Base-by-base conservation (phyloP, 139 green algal species). In the Chlorella sp. region DNA sequence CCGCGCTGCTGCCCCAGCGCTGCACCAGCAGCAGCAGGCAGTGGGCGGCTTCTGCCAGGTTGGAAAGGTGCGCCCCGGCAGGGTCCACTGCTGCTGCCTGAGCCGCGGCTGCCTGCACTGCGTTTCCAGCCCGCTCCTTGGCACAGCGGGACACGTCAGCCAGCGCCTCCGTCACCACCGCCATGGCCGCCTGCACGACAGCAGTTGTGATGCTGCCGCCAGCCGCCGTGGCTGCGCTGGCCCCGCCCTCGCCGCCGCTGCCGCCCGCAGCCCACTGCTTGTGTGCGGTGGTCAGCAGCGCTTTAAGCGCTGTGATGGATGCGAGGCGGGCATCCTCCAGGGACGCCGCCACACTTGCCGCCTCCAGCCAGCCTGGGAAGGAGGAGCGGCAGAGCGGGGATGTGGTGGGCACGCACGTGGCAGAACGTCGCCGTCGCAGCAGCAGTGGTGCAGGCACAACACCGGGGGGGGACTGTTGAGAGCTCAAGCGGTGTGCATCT, bases 271-370 rank as follows among this genome's bases (percentile, higher is more conserved):
- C 40, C 74, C 70, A 76, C 14, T 48, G 81, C 46, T 58, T 58
- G 75, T 88, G 41, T 2, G 40, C 65, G 7, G 34, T 79, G 13
- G 85, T 62, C 34, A 86, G 51, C 64, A 86, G 81, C 64, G 79
- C 67, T 76, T 82, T 84, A 32, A 86, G 56, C 30, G 79, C 79
- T 67, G 77, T 75, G 54, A 40, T n/a, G 14, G 87, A 83, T 30
- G 38, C 76, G 68, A 81, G 75, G 43, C 84, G 60, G 40, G 80
- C 87, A 28, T 90, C 87, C 69, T 89, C 87, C 44, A 89, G 65
- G 24, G 84, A 90, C 19, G 56, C 76, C 7, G 72, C 74, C 74
- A 89, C 58, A 46, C 87, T 89, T 17, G 60, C 69, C 1, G 83
- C 87, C 56, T 56, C 68, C 51, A 89, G 67, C 70, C 70, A 86